Evolutionary conservation across 2,329 filamentous ascomycete species (phyloP).

Genomic region (Diaporthe longicolla): DNA sequence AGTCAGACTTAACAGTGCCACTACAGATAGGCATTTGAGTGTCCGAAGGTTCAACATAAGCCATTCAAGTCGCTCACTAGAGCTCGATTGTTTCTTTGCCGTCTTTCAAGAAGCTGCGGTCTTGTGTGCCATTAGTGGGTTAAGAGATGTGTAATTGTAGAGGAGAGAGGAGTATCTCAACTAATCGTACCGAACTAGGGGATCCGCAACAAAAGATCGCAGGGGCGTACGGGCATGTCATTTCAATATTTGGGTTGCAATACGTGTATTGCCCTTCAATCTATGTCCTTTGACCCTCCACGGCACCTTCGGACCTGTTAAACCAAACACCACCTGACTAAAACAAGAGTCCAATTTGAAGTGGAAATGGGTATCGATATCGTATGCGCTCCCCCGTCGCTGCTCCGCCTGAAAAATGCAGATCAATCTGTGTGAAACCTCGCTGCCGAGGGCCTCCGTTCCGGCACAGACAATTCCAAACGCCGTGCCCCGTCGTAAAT

Average conservation of each 20-base stretch:
- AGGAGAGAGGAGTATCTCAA: conserved; percentile 23
- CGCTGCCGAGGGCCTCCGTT: neutral
- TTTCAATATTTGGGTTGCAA: neutral
- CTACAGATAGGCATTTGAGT: too few species aligned
- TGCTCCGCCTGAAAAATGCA: neutral
- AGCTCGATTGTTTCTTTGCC: conserved; percentile 5
- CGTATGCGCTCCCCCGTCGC: conserved; percentile 2
- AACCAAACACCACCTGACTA: neutral
- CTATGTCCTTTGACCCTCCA: neutral
- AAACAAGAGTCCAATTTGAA: neutral
- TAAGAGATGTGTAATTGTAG: conserved; percentile 9
- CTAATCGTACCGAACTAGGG: conserved; percentile 23
- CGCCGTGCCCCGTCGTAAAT: neutral
- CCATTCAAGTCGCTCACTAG: neutral
- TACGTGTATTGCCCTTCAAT: neutral
- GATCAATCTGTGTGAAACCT: conserved; percentile 14
- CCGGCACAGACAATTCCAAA: conserved; percentile 10
- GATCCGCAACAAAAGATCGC: neutral
- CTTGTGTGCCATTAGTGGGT: neutral
- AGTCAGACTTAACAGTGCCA: too few species aligned
- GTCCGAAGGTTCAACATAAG: too few species aligned
- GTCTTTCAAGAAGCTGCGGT: neutral
- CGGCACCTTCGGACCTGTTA: neutral
- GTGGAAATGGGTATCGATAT: conserved; percentile 27
- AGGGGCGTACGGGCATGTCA: too few species aligned